Conservation (phyloP, 2,329 filamentous ascomycete genomes). For the Penicillium sp. region DNA sequence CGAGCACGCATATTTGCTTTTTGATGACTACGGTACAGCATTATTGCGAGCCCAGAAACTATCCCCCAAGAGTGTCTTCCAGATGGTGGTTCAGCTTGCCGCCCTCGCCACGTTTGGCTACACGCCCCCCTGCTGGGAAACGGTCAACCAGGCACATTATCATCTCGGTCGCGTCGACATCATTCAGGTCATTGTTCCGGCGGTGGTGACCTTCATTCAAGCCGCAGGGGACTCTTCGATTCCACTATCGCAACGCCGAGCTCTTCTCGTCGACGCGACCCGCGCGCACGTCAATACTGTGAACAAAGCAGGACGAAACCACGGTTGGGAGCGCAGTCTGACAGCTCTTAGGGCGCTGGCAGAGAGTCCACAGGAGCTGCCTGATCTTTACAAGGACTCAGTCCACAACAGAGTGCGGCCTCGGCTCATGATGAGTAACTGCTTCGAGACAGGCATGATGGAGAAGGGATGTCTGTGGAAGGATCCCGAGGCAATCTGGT, state of each 20-base stretch:
- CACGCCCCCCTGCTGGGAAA: not conserved
- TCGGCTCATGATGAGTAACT: not conserved
- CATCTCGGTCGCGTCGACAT: not conserved
- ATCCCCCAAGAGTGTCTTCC: not conserved
- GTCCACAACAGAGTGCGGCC: not conserved
- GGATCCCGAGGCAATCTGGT: not conserved
- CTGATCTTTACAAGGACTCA: not conserved
- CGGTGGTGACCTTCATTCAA: not conserved
- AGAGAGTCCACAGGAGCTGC: not conserved
- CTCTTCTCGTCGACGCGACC: not conserved
- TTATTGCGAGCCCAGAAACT: not conserved
- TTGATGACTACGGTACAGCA: not conserved
- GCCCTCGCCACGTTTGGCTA: not conserved
- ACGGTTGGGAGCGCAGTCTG: not conserved
- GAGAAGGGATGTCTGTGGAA: not conserved
- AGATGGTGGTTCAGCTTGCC: not conserved
- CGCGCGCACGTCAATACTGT: not conserved
- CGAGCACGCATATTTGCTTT: not conserved
- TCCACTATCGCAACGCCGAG: not conserved
- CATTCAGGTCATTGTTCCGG: not conserved
- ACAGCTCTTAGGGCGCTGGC: not conserved
- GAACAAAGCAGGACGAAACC: not conserved
- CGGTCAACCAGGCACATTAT: not conserved
- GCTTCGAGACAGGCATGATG: not conserved
- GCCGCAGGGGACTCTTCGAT: not conserved